Conservation (phyloP, 202 grass and related monocot species). For the Eragrostis tef region DNA sequence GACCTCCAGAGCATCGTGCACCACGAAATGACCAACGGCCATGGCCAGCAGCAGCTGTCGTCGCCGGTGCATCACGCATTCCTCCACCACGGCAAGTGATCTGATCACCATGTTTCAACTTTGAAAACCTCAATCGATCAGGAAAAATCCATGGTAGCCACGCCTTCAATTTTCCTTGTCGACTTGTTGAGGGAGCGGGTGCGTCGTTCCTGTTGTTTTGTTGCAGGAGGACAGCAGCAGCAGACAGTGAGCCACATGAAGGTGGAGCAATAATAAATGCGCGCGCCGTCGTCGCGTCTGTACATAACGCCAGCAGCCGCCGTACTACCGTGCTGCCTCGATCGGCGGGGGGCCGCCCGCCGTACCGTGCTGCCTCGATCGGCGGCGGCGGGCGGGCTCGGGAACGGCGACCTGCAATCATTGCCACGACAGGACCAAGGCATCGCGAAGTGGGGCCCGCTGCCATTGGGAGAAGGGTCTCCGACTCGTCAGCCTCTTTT, state of each 20-base stretch:
- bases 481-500: no score
- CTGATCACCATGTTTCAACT: background rate
- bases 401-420: background rate
- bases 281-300: background rate
- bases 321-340: constrained; percentile 4
- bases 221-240: constrained; percentile 32
- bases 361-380: background rate
- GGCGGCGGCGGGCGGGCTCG: background rate
- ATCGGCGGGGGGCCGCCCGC: constrained; percentile 11
- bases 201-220: background rate
- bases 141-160: no score
- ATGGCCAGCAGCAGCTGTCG: background rate
- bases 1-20: constrained; percentile 56
- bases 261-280: constrained; percentile 54
- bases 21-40: background rate
- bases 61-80: background rate
- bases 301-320: constrained; percentile 25
- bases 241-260: constrained; percentile 51
- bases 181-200: constrained; percentile 21
- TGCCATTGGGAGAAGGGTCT: no score
- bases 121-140: no score
- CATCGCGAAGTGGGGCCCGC: no score
- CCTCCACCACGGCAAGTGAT: constrained; percentile 37
- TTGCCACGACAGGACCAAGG: background rate
- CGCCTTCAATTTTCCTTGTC: background rate